Percentiles rank a stretch among this genome's conserved stretches.
Evolutionary conservation across 2,329 filamentous ascomycete species (phyloP).

Genomic region (Teratosphaeria pseudoeucalypti): DNA sequence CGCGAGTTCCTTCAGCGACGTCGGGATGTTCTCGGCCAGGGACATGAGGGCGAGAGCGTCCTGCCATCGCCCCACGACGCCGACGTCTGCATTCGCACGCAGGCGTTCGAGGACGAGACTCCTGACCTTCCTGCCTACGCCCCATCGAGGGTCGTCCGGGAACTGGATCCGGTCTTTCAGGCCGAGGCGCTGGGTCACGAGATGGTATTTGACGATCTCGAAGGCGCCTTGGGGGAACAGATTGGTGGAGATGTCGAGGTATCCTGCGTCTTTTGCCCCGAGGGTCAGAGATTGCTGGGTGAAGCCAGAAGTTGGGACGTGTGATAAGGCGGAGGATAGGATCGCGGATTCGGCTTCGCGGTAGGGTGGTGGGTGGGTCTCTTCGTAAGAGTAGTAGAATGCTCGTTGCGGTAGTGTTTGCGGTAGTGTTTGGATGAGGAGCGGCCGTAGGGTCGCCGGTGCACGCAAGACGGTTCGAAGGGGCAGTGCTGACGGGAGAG

Average conservation of each 20-base stretch:
- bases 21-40: conserved; percentile 64
- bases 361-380: conserved; percentile 54
- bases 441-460: conserved; percentile 16
- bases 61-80: conserved; percentile 68
- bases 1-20: conserved; percentile 68
- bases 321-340: conserved; percentile 67
- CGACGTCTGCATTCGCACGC: conserved; percentile 53
- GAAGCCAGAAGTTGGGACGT: conserved; percentile 78
- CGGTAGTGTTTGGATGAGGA: conserved; percentile 12
- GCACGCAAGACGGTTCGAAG: conserved; percentile 18
- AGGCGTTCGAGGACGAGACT: conserved; percentile 66
- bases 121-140: conserved; percentile 56
- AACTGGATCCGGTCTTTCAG: conserved; percentile 43
- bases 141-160: conserved; percentile 13
- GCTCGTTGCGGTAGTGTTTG: conserved; percentile 3
- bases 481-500: conserved; percentile 5
- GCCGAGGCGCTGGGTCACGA: conserved; percentile 54
- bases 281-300: conserved; percentile 60
- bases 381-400: conserved; percentile 64
- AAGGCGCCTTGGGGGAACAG: conserved; percentile 72
- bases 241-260: conserved; percentile 75
- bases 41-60: conserved; percentile 90
- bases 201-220: conserved; percentile 69
- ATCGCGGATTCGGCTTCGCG: conserved; percentile 61
- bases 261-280: conserved; percentile 75